Conservation (phyloP, 1,139 yeast genomes). For the Sugiyamaella castrensis region DNA sequence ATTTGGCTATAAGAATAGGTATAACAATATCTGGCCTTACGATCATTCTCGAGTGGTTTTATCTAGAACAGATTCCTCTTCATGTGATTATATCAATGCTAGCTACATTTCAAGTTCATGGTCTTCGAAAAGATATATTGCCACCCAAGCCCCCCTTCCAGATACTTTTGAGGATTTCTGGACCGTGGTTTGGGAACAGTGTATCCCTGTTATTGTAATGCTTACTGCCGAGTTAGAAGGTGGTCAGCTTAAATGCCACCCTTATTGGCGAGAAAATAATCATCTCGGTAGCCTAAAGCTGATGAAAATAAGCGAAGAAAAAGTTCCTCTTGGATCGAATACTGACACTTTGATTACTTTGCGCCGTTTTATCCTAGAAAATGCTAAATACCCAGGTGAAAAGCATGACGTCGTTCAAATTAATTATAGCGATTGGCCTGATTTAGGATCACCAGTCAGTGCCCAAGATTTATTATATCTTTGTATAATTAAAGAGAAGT, state of each 20-base stretch:
- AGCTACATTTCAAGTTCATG: constrained; percentile 45
- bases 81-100: constrained; percentile 59
- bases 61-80: constrained; percentile 21
- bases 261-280: constrained; percentile 48
- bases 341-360: constrained; percentile 22
- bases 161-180: constrained; percentile 79
- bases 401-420: constrained; percentile 53
- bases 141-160: constrained; percentile 82
- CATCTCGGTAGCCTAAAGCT: constrained; percentile 28
- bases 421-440: constrained; percentile 79
- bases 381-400: constrained; percentile 2
- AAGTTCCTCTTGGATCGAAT: constrained; percentile 14
- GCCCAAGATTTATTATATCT: constrained; percentile 53
- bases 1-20: constrained; percentile 66
- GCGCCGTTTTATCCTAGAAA: constrained; percentile 24
- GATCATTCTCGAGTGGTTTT: constrained; percentile 67
- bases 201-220: constrained; percentile 64
- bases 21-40: constrained; percentile 77
- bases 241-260: constrained; percentile 53
- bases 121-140: constrained; percentile 53
- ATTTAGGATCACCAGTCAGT: constrained; percentile 64
- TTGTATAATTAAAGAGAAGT: constrained; percentile 45
- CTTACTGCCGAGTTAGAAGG: constrained; percentile 58
- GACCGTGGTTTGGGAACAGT: constrained; percentile 64
- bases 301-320: constrained; percentile 17